Base-by-base conservation (phyloP, 75 land plant genomes). In the Ceratopteris richardii region DNA sequence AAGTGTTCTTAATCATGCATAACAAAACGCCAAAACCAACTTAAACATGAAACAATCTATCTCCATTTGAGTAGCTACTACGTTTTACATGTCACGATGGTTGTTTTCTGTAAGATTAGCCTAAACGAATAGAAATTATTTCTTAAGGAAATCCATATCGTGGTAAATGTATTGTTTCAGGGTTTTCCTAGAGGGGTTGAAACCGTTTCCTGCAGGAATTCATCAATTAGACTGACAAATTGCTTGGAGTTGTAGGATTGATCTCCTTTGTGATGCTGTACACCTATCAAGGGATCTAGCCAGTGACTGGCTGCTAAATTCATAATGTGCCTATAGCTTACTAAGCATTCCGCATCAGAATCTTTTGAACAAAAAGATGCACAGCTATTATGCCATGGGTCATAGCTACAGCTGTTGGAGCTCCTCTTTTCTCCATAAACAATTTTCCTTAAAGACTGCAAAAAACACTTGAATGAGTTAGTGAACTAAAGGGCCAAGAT, bases 271-370 rank as follows among this genome's bases (percentile, higher is more conserved):
- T n/a, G 17, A 18, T 3, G 50, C 14, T 10, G 9, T 2, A 18
- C 50, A 46, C 50, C 50, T 18, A 17, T 46, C 14, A 46, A 46
- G 3, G 50, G 50, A 46, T 46, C 50, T 17, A 46, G 22, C 22
- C 18, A 46, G 22, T 14, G 17, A 14, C 50, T 46, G 50, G 50
- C 22, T 18, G 50, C 50, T 6, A 46, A 2, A 14, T 46, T 46
- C 13, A 46, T 46, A 14, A 46, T 4, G 22, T 46, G 50, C 18
- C 17, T 46, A 46, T 46, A 46, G 22, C 50, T 46, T 46, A n/a
- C 13, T 46, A 46, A 14, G 50, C 50, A 46, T 17, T 46, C 50
- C 4, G 50, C 18, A 21, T 46, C 50, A 18, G 50, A 46, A 46
- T 46, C 50, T 46, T 46, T 4, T 21, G 4, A 3, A 21, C 50